Percentiles rank a stretch among this genome's conserved stretches.
These are phyloP conservation scores for Globisporangium acanthophoron DNA, from an alignment of 352 stramenopile genomes.

Conservation along the genomic window DNA sequence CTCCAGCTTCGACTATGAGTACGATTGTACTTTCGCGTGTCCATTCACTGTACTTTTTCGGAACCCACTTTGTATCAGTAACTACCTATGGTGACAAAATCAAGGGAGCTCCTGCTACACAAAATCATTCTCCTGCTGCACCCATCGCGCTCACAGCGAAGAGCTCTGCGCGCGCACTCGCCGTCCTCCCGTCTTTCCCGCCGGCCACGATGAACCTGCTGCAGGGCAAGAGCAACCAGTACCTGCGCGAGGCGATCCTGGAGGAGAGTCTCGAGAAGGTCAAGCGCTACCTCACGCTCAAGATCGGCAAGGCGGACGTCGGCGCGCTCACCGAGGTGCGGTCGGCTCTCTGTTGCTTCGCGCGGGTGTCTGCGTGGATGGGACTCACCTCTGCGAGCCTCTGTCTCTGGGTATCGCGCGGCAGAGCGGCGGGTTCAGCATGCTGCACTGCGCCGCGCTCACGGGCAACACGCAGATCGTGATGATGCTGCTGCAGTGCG, in stretches of 20 bases:
- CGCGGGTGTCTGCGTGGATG: background rate
- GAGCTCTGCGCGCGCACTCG: background rate
- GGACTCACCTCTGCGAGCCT: background rate
- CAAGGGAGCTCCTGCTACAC: no score
- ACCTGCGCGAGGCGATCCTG: constrained; percentile 76
- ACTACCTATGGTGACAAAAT: no score
- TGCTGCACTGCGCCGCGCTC: constrained; percentile 73
- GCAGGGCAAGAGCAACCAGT: constrained; percentile 85
- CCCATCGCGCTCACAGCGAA: no score
- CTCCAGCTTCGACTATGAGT: no score
- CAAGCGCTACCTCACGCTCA: constrained; percentile 74
- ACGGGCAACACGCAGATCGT: constrained; percentile 80
- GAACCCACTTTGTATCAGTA: no score
- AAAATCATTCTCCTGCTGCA: no score
- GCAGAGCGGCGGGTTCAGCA: constrained; percentile 71
- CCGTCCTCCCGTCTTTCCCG: background rate
- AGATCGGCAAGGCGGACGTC: constrained; percentile 81
- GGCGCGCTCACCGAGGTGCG: constrained; percentile 60
- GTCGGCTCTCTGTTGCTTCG: background rate
- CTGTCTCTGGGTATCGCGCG: no score
- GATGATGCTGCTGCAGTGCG: constrained; percentile 85
- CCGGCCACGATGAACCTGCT: constrained; percentile 64
- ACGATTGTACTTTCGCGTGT: no score
- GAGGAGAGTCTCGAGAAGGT: constrained; percentile 78
- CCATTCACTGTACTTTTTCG: no score